Base-by-base conservation (phyloP, 441 rosid species). In the Euphorbia schlechtendalii region DNA sequence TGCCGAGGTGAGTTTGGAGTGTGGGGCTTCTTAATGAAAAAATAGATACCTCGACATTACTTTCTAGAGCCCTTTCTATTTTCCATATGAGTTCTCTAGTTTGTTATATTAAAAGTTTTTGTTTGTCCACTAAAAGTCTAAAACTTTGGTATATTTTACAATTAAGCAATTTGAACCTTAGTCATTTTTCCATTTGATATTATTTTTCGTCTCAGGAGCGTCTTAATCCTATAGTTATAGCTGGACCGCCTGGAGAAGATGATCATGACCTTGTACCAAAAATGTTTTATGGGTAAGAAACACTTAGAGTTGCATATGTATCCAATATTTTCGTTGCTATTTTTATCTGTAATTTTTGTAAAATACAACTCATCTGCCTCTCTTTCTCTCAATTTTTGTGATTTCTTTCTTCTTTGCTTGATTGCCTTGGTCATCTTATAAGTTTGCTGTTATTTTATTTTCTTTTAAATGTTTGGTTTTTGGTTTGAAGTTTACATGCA, bases 11-110 rank as follows among this genome's bases (percentile, higher is more conserved):
- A n/a, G n/a, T n/a, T n/a, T n/a, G n/a, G n/a, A n/a, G n/a, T n/a
- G n/a, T n/a, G 98, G 88, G 92, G 81, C 83, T 92, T 71, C 86
- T 92, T 55, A 84, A 83, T 69, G 83, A 81, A 52, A 88, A 77
- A 71, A 73, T 76, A 58, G 90, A 83, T 32, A 71, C 83, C 20
- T 78, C 78, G 70, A 66, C 40, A 9, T 68, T 84, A 71, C 87
- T 92, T n/a, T 76, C 82, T 13, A 86, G 77, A 63, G 90, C 94
- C 40, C 84, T 90, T 53, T 30, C 84, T 15, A 88, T 89, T 58
- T 88, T 87, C 74, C 98, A 88, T 74, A 96, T 89, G 81, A 80
- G 83, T 75, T 27, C 56, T 58, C 45, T 45, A 25, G 59, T 17
- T 12, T 55, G 34, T 27, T 51, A 13, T 51, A 25, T 7, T 63